These are phyloP conservation scores for Cystobasidium pallidum DNA, from an alignment of 1,284 basidiomycete genomes.

Conservation along the genomic window DNA sequence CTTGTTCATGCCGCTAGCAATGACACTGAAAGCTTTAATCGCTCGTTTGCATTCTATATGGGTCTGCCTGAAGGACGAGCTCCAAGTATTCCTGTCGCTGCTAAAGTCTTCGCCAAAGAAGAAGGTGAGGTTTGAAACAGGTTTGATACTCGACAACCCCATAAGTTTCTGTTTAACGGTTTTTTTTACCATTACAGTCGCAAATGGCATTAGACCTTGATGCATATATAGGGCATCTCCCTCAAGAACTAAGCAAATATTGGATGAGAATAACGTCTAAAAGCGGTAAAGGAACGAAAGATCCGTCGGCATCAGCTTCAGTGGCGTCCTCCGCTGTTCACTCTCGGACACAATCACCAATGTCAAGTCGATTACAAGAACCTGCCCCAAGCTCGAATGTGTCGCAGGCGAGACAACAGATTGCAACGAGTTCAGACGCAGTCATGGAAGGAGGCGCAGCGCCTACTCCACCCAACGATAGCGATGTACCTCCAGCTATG, in stretches of 20 bases:
- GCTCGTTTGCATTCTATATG: conserved; percentile 27
- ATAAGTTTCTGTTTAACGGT: background rate
- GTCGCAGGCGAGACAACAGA: background rate
- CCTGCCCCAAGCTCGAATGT: background rate
- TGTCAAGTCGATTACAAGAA: background rate
- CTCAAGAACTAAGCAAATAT: conserved; percentile 12
- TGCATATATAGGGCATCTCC: background rate
- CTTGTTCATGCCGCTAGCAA: conserved; percentile 41
- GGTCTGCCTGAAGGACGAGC: conserved; percentile 24
- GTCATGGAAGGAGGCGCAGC: background rate
- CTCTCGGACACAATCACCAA: conserved; percentile 15
- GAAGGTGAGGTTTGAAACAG: background rate
- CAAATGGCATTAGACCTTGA: conserved; percentile 7
- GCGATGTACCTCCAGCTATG: background rate
- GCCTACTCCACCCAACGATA: background rate
- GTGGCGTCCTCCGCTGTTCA: conserved; percentile 16
- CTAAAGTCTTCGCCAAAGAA: background rate
- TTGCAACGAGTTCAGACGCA: background rate
- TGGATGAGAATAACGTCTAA: background rate
- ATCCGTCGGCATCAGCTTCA: background rate
- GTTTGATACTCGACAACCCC: background rate
- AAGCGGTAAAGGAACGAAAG: background rate
- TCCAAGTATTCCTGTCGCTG: conserved; percentile 2
- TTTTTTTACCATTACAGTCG: background rate
- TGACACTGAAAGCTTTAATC: conserved; percentile 33